Evolutionary conservation across 2,329 filamentous ascomycete genomes (phyloP), one percentile per base, ranked within the genome.

Genomic region (Lecanosticta acicola): DNA sequence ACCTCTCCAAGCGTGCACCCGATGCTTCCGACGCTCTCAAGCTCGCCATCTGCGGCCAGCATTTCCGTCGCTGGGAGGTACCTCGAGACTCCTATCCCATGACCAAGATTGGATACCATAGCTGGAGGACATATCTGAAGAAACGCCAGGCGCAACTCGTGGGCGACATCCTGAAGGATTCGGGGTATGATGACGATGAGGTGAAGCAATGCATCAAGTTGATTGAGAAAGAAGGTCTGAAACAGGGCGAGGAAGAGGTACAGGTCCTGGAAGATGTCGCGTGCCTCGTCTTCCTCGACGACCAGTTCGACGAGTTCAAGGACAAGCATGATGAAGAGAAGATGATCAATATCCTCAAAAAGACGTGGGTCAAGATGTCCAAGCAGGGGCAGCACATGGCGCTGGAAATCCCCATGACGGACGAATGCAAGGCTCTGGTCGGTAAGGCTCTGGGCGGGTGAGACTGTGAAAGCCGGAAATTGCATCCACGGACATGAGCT

Each of bases 21-120:
- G 56, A 72, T 20, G 81, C 87, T 1, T 80, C 83, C 1, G 81
- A 83, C 1, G 68, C 78, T 18, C 73, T 94, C 43, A 80, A 80
- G 51, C 74, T 93, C 38, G 88, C 88, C 14, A 84, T 89, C 55
- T 82, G 87, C 54, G 87, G 87, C 9, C 88, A 94, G 66, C 88
- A 94, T 66, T 86, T 94, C 59, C 79, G 83, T 43, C 81, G 86
- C 68, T 94, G 87, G 87, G 85, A 94, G 67, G 78, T 91, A 1
- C 85, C 87, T 0, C 82, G 87, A 39, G 71, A 73, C 53, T 78
- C 74, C 32, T 91, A 86, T 66, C 85, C 87, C 4, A 80, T 80
- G 72, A 90, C 83, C 1, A 81, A 83, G 54, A 63, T 78, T 0
- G 88, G 88, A 8, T 94, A 94, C 65, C 78, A 89, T 53, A 73